These are phyloP conservation scores for Plectranthus barbatus DNA, from an alignment of 257 asterid species.

Conservation along the genomic window DNA sequence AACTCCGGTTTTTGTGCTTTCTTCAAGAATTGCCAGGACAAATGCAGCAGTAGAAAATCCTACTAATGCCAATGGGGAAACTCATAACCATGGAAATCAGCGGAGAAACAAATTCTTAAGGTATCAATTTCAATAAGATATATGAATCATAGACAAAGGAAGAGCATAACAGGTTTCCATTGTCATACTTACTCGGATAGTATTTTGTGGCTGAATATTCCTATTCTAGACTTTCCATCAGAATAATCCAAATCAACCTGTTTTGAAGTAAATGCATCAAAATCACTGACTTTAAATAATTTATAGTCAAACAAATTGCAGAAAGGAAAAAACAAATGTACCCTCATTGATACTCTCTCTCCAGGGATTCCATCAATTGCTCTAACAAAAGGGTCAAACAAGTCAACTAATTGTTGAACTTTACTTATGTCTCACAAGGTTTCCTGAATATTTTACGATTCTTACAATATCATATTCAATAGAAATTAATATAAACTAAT, in stretches of 20 bases:
- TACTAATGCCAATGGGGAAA: conserved; percentile 31
- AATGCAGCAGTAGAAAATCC: conserved; percentile 76
- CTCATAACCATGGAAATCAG: neutral
- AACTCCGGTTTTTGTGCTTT: conserved; percentile 85
- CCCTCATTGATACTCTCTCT: conserved; percentile 93
- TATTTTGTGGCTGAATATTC: conserved; percentile 78
- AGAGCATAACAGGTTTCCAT: too few relatives aligned
- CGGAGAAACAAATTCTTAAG: neutral
- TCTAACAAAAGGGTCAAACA: conserved; percentile 79
- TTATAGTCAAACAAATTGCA: neutral
- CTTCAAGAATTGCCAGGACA: conserved; percentile 82
- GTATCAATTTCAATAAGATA: neutral
- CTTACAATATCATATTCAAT: conserved; percentile 4
- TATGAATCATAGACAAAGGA: neutral
- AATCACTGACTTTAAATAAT: neutral
- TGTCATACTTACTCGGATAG: conserved; percentile 47
- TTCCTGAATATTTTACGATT: conserved; percentile 42
- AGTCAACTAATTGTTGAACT: conserved; percentile 60
- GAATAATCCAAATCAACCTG: conserved; percentile 90
- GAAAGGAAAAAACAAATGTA: conserved; percentile 15
- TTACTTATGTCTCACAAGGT: conserved; percentile 72
- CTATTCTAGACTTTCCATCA: conserved; percentile 63
- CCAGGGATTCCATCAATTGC: conserved; percentile 57
- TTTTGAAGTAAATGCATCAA: neutral
- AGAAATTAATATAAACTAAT: neutral